phyloP scores from a whole-genome alignment of 106 monocot species.

The Acanthochlamys bracteata region DNA sequence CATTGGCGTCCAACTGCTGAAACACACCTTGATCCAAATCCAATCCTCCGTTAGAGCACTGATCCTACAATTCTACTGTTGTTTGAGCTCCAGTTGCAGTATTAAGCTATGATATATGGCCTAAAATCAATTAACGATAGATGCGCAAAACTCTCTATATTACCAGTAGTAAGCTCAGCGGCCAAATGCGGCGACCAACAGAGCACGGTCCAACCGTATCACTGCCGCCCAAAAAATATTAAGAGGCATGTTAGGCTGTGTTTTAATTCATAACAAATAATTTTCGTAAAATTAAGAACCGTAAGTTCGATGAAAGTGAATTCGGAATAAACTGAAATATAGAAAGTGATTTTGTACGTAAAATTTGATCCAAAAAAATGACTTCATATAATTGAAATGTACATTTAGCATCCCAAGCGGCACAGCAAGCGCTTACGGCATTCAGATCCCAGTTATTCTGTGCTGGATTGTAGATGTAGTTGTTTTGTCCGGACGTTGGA shows the following conservation, averaged over 20 bases:
- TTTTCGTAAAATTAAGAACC: no score
- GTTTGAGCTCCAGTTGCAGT: slow-evolving; percentile 15
- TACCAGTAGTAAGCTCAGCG: slow-evolving; percentile 16
- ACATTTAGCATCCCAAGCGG: slow-evolving; percentile 30
- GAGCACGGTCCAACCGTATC: slow-evolving; percentile 41
- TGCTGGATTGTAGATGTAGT: slow-evolving; percentile 4
- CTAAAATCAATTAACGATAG: neutral
- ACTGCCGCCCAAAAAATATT: slow-evolving; percentile 20
- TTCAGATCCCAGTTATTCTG: slow-evolving; percentile 17
- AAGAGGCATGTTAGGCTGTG: slow-evolving; percentile 13
- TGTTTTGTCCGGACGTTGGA: neutral
- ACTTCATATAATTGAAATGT: no score
- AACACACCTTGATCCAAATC: slow-evolving; percentile 22
- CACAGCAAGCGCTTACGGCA: slow-evolving; percentile 17
- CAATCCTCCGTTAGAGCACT: slow-evolving; percentile 31
- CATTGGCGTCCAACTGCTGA: slow-evolving; percentile 19
- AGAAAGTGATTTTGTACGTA: no score
- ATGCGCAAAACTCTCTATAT: neutral
- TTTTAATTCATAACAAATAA: no score
- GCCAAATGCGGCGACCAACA: slow-evolving; percentile 26
- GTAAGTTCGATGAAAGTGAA: no score
- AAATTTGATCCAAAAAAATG: no score
- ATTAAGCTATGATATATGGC: slow-evolving; percentile 1
- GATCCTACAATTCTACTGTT: slow-evolving; percentile 35
- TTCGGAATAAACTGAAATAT: no score